Percentiles rank a stretch among this genome's conserved stretches.
phyloP scores from a whole-genome alignment of 208 protist species.

The Trypanosoma caninum region DNA sequence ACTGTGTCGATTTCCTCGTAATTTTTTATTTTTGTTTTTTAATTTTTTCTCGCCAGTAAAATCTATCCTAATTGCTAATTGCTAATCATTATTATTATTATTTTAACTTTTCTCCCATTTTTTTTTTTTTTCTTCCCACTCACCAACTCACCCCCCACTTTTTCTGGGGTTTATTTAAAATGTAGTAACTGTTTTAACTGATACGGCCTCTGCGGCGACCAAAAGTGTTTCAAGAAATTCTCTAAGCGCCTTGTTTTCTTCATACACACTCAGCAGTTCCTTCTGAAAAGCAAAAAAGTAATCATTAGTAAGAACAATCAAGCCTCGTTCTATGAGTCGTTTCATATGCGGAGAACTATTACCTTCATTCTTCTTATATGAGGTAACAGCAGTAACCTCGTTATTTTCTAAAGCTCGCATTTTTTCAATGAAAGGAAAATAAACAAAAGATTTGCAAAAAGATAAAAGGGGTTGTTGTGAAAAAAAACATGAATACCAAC shows the following conservation, averaged over 20 bases:
- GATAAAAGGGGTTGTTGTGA: not conserved
- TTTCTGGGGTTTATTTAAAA: too few species aligned
- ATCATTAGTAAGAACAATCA: not conserved
- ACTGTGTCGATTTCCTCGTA: too few species aligned
- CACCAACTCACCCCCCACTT: too few species aligned
- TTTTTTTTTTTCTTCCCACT: too few species aligned
- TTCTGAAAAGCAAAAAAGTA: constrained; percentile 7
- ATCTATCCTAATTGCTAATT: too few species aligned
- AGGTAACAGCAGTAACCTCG: not conserved
- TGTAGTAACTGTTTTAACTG: too few species aligned
- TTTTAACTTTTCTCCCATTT: too few species aligned
- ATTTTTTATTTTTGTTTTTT: too few species aligned
- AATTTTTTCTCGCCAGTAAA: too few species aligned
- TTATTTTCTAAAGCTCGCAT: not conserved
- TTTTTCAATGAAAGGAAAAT: not conserved
- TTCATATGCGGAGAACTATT: not conserved
- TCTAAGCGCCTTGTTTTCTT: constrained; percentile 11
- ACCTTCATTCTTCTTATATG: not conserved
- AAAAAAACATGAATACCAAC: not conserved
- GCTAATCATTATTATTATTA: too few species aligned
- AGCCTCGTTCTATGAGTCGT: not conserved
- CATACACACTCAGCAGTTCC: constrained; percentile 5
- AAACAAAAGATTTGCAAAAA: not conserved
- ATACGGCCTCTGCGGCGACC: not conserved
- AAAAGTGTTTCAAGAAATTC: constrained; percentile 7